Evolutionary conservation across 2,329 filamentous ascomycete species (phyloP).

Genomic region (Alternaria sp.): DNA sequence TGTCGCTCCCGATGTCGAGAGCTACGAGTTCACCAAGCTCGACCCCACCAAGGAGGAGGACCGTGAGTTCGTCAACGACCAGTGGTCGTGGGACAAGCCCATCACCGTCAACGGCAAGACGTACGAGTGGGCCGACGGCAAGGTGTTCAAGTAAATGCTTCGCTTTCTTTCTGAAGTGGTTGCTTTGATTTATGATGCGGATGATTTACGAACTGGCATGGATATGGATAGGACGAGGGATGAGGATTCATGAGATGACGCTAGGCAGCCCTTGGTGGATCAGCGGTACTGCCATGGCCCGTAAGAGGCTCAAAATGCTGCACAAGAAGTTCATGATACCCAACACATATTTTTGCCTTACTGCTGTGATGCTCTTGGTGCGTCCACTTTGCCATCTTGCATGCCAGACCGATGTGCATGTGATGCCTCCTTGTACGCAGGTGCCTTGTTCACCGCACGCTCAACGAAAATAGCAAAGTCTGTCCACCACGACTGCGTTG

Average conservation of each 20-base stretch:
- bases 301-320: conserved; percentile 40
- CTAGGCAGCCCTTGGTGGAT: conserved; percentile 37
- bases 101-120: conserved; percentile 83
- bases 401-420: background rate
- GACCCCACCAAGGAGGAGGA: conserved; percentile 87
- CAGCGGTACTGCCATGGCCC: conserved; percentile 37
- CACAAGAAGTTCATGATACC: conserved; percentile 39
- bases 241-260: conserved; percentile 38
- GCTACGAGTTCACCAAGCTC: conserved; percentile 96
- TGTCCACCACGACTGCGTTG: conserved; percentile 7
- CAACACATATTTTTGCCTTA: conserved; percentile 15
- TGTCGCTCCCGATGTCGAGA: conserved; percentile 96
- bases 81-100: conserved; percentile 93
- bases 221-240: conserved; percentile 38
- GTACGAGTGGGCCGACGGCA: conserved; percentile 87
- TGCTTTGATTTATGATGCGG: conserved; percentile 44
- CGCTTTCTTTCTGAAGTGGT: conserved; percentile 19
- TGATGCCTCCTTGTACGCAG: background rate
- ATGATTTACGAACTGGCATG: conserved; percentile 48
- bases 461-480: background rate
- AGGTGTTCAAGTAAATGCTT: conserved; percentile 93
- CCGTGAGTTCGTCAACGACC: conserved; percentile 81
- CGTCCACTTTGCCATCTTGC: background rate
- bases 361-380: conserved; percentile 7
- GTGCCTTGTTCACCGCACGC: background rate